Conservation (phyloP, 2,329 filamentous ascomycete species). For the Neonectria faginata region DNA sequence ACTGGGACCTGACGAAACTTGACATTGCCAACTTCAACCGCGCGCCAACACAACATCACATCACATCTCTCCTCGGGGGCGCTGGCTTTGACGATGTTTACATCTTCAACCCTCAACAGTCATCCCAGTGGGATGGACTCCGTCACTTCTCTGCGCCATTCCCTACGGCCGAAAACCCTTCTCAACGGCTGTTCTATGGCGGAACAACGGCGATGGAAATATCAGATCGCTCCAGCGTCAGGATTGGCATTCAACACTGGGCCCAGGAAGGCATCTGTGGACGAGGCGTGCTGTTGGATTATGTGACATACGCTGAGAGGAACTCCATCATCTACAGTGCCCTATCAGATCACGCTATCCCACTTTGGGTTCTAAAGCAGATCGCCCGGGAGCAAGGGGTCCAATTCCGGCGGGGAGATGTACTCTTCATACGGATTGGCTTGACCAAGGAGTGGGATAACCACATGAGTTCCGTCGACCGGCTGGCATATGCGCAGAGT, state of each 20-base stretch:
- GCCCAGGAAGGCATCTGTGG: slow-evolving; percentile 45
- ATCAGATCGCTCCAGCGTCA: slow-evolving; percentile 54
- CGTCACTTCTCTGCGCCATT: slow-evolving; percentile 61
- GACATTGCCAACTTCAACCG: slow-evolving; percentile 66
- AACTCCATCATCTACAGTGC: slow-evolving; percentile 18
- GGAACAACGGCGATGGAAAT: slow-evolving; percentile 61
- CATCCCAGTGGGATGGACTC: slow-evolving; percentile 64
- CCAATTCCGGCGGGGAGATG: slow-evolving; percentile 16
- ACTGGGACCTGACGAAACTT: slow-evolving; percentile 67
- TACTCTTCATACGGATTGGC: slow-evolving; percentile 38
- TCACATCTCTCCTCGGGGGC: slow-evolving; percentile 60
- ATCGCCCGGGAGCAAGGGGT: slow-evolving; percentile 17
- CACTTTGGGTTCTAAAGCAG: slow-evolving; percentile 11
- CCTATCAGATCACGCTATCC: slow-evolving; percentile 20
- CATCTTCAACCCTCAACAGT: slow-evolving; percentile 63
- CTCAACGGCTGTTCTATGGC: slow-evolving; percentile 60
- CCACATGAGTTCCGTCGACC: slow-evolving; percentile 53
- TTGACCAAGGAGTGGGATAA: slow-evolving; percentile 47
- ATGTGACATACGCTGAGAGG: slow-evolving; percentile 20
- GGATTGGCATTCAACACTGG: slow-evolving; percentile 63
- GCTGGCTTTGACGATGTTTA: slow-evolving; percentile 63
- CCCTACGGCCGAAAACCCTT: slow-evolving; percentile 47
- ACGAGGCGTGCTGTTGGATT: slow-evolving; percentile 24
- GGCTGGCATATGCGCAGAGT: slow-evolving; percentile 58
- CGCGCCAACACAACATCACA: slow-evolving; percentile 61